Evolutionary conservation across 495 filamentous ascomycete species (phyloP), one percentile per base, ranked within the genome.

Genomic region (Tuber indicum): DNA sequence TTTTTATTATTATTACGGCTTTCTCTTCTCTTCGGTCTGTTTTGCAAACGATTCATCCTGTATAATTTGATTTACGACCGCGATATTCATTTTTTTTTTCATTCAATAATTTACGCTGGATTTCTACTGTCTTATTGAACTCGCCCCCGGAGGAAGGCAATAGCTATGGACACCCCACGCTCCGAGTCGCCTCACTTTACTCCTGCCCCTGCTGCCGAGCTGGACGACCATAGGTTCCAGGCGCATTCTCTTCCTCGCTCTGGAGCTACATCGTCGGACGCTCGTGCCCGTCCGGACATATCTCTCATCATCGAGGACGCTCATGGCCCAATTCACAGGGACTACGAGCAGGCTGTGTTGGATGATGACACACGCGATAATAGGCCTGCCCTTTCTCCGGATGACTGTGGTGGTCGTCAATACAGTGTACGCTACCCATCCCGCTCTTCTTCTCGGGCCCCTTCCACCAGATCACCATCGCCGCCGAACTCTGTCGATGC

Each of bases 401-500:
- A 83, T 82, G 80, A 76, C 1, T 85, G 83, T 16, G 86, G 86
- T 71, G 83, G 72, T 14, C 39, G 70, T 43, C 77, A 78, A 46
- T 80, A 66, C 71, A 77, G 83, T 44, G 84, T 77, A 75, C 81
- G 78, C 69, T 82, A 75, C 72, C 81, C 85, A 10, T 91, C 89
- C 9, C 91, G 91, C 6, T 84, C 87, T 6, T 89, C 89, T 10
- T 90, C 89, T 49, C 78, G 77, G 26, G 26, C 16, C 58, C 6
- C 58, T 66, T 66, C 58, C 12, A 36, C 58, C 26, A 88, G 92
- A 42, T 93, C 92, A 3, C 87, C 88, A 0, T 99, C 96, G 26
- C 94, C 94, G 17, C 94, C 96, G 3, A 98, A 98, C 84, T 99
- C 96, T 4, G 96, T 99, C 41, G 95, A 98, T 84, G 96, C 96